phyloP scores from a whole-genome alignment of 148 eudicot genomes.

The Spergularia bocconei region DNA sequence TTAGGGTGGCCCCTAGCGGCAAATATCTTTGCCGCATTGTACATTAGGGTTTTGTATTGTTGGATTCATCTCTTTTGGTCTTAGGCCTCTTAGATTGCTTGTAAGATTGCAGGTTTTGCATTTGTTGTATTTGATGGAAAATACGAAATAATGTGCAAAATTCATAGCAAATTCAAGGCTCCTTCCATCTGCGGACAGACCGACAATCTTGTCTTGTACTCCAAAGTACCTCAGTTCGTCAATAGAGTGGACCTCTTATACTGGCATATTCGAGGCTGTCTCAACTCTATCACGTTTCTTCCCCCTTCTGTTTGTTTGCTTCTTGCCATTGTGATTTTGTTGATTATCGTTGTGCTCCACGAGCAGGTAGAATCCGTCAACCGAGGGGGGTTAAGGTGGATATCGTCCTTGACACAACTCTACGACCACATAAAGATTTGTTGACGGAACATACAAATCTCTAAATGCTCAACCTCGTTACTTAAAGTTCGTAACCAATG shows the following conservation, averaged over 20 bases:
- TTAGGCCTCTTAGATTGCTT: slow-evolving; percentile 30
- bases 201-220: neutral
- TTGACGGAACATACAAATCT: neutral
- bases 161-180: slow-evolving; percentile 5
- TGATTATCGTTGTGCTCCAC: too few species aligned
- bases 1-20: slow-evolving; percentile 23
- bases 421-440: neutral
- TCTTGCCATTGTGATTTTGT: too few species aligned
- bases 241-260: too few species aligned
- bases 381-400: too few species aligned
- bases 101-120: slow-evolving; percentile 50
- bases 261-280: too few species aligned
- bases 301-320: too few species aligned
- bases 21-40: slow-evolving; percentile 43
- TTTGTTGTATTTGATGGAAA: slow-evolving; percentile 75
- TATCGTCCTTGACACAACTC: neutral
- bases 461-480: neutral
- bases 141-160: slow-evolving; percentile 29
- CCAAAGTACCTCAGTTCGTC: neutral
- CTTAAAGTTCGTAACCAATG: too few species aligned
- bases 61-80: slow-evolving; percentile 34
- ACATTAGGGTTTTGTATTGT: slow-evolving; percentile 57
- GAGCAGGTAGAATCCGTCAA: too few species aligned
- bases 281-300: too few species aligned
- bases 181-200: slow-evolving; percentile 16